Conservation (phyloP, 495 filamentous ascomycete genomes). For the Penicillium bialowiezense region DNA sequence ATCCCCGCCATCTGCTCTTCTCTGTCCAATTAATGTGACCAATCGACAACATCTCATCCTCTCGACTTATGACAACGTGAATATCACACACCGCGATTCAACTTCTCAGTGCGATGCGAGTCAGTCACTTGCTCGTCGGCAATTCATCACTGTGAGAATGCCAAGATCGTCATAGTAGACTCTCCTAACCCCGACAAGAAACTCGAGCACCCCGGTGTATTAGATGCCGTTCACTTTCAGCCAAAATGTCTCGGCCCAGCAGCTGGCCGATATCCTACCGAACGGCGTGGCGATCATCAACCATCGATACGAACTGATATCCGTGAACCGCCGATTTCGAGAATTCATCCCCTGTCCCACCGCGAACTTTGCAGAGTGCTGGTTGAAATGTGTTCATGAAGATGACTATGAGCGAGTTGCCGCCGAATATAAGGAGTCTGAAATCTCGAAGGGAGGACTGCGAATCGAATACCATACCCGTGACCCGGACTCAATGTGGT, state of each 20-base stretch:
- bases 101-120: background rate
- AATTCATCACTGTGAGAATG: background rate
- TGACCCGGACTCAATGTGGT: slow-evolving; percentile 14
- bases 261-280: slow-evolving; percentile 28
- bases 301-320: slow-evolving; percentile 16
- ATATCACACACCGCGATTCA: too few relatives aligned
- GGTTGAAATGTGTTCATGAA: slow-evolving; percentile 17
- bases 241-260: slow-evolving; percentile 18
- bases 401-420: slow-evolving; percentile 20
- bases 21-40: too few relatives aligned
- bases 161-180: background rate
- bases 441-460: background rate
- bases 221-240: slow-evolving; percentile 11
- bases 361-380: slow-evolving; percentile 11
- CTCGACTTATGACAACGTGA: too few relatives aligned
- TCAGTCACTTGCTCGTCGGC: background rate
- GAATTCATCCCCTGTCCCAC: slow-evolving; percentile 8
- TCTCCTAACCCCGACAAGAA: background rate
- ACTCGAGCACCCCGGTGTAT: background rate
- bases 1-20: background rate
- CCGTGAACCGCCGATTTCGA: slow-evolving; percentile 20
- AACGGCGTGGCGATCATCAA: slow-evolving; percentile 25
- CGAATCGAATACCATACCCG: slow-evolving; percentile 23
- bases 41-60: too few relatives aligned
- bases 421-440: slow-evolving; percentile 6